phyloP scores from a whole-genome alignment of 164 flowering plant species.

The Vitis labrusca region DNA sequence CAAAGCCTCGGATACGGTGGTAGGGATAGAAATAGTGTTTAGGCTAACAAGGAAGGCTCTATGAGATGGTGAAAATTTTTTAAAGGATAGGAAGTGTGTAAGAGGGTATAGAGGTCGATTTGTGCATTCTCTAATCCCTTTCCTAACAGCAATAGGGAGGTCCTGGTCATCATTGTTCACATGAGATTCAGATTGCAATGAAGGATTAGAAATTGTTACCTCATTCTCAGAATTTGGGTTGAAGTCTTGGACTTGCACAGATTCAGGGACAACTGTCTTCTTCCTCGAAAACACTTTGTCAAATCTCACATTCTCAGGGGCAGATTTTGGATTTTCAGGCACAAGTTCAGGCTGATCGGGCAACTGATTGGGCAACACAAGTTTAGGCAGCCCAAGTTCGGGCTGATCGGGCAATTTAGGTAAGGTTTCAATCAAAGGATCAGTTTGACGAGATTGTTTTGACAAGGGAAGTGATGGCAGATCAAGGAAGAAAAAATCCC shows the following conservation, averaged over 20 bases:
- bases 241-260: conserved; percentile 7
- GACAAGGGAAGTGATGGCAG: conserved; percentile 1
- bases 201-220: not conserved
- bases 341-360: not conserved
- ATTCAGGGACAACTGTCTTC: conserved; percentile 2
- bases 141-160: conserved; percentile 9
- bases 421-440: too few species aligned
- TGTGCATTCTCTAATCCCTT: conserved; percentile 7
- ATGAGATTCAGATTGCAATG: not conserved
- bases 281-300: conserved; percentile 15
- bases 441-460: not conserved
- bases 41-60: conserved; percentile 12
- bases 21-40: conserved; percentile 13
- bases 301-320: conserved; percentile 3
- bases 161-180: not conserved
- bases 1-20: conserved; percentile 15
- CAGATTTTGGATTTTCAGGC: not conserved
- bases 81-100: conserved; percentile 9
- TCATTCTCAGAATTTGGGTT: conserved; percentile 8
- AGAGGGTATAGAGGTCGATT: conserved; percentile 7
- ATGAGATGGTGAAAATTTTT: conserved; percentile 10
- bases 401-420: too few species aligned
- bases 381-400: too few species aligned
- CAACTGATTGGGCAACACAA: too few species aligned
- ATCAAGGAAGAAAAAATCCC: not conserved